Percentiles rank a stretch among this genome's conserved stretches.
phyloP scores from a whole-genome alignment of 2,329 filamentous ascomycete species.

The Cordyceps cicadae region DNA sequence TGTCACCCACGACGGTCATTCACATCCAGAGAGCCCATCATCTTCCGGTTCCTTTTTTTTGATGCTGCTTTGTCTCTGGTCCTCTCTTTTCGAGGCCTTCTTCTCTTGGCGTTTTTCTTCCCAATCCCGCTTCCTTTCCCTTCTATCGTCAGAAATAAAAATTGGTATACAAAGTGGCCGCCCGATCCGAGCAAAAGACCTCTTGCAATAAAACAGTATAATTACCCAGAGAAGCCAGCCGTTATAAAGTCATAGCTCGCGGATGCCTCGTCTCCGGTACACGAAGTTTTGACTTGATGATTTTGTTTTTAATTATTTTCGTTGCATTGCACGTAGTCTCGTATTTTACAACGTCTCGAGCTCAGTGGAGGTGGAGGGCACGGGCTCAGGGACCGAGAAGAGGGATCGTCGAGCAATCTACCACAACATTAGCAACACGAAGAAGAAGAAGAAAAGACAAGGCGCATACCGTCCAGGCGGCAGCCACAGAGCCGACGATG shows the following conservation, averaged over 20 bases:
- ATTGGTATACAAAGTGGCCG: constrained; percentile 2
- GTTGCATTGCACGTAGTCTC: background rate
- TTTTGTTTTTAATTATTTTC: background rate
- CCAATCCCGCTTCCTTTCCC: background rate
- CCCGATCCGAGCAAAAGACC: background rate
- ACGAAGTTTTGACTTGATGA: background rate
- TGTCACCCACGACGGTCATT: constrained; percentile 20
- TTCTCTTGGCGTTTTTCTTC: background rate
- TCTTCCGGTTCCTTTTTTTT: no score
- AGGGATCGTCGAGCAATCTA: constrained; percentile 34
- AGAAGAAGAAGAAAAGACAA: background rate
- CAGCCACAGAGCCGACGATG: constrained; percentile 79
- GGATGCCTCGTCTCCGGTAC: background rate
- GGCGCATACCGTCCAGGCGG: constrained; percentile 76
- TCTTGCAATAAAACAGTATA: background rate
- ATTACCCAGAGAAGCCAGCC: background rate
- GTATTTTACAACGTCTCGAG: constrained; percentile 11
- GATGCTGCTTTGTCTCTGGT: no score
- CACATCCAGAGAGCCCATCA: background rate
- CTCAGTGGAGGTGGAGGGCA: constrained; percentile 12
- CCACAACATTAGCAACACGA: background rate
- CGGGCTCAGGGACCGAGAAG: constrained; percentile 30
- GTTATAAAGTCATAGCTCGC: background rate
- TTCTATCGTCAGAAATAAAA: constrained; percentile 1
- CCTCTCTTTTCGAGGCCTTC: background rate